A percentile compares a stretch with the other conserved stretches of the same genome.
Evolutionary conservation across 2,329 filamentous ascomycete species (phyloP).

Genomic region (Corinectria fuckeliana): DNA sequence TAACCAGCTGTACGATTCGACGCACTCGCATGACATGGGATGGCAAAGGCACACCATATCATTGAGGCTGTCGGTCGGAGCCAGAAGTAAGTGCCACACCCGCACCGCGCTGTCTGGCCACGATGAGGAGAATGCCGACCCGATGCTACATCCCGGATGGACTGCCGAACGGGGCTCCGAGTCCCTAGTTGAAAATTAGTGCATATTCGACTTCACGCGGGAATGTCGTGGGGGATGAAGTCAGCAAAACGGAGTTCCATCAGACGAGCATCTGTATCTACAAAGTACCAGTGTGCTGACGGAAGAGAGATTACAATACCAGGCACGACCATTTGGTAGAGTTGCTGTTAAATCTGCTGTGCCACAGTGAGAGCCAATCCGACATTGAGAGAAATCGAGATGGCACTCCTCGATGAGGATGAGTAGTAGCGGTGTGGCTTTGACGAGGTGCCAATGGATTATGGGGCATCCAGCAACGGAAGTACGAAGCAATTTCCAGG

Average conservation of each 20-base stretch:
- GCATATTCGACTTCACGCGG: constrained; percentile 10
- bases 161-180: not conserved
- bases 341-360: not conserved
- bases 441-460: not conserved
- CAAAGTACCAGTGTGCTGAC: not conserved
- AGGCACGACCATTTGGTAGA: not conserved
- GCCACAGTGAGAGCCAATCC: not conserved
- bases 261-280: too few species aligned
- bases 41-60: not conserved
- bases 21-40: not conserved
- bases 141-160: not conserved
- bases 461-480: constrained; percentile 1
- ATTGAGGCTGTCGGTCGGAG: not conserved
- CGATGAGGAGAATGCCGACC: not conserved
- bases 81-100: not conserved
- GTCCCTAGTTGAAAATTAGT: not conserved
- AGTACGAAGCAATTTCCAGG: not conserved
- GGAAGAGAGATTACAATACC: not conserved
- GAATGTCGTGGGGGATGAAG: constrained; percentile 1
- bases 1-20: not conserved
- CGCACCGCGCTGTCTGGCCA: not conserved
- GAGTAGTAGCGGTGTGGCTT: constrained; percentile 10
- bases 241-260: not conserved
- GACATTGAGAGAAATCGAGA: not conserved
- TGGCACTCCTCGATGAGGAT: not conserved